Base-by-base conservation (phyloP, 306 rosid species). In the Castanopsis chinensis region DNA sequence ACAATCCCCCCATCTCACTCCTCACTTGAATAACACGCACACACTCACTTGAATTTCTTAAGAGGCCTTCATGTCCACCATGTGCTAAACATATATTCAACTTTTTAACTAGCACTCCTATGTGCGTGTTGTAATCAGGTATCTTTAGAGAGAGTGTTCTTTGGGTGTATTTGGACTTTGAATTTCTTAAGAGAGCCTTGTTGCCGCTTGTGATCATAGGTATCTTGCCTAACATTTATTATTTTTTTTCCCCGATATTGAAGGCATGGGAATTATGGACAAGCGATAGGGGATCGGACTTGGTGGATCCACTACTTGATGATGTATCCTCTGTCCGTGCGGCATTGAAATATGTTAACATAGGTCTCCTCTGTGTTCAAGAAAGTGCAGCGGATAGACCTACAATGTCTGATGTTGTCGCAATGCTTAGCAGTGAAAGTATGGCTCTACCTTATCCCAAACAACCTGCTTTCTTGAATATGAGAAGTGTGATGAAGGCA, bases 181-280 rank as follows among this genome's bases (percentile, higher is more conserved):
- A 37, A 37, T 37, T 37, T 37, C 3, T 37, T 37, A 37, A 7
- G 45, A 37, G 45, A 37, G 45, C 11, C 0, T 7, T 37, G 45
- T 37, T 37, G 45, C 10, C 10, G 10, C 43, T 6, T 37, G 2
- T 37, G 43, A 37, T 1, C 43, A 37, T 37, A 37, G 43, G 10
- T 6, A 37, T 37, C 43, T 37, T 37, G 43, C 45, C 3, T 2
- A 61, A 53, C 17, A 15, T 13, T 51, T 64, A 65, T 45, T 45
- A 1, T 67, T 19, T 56, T 33, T 7, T 14, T 12, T 77, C 4
- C 1, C 35, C 32, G 14, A 20, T 59, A 3, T 53, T 81, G 53
- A 78, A 81, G 85, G 85, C 88, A 13, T 85, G 88, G 85, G 85
- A 85, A 52, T 75, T 78, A 25, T 85, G 88, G 88, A 74, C 76